Base-by-base conservation (phyloP, 176 grass and related monocot genomes). In the Rhynchospora breviuscula region DNA sequence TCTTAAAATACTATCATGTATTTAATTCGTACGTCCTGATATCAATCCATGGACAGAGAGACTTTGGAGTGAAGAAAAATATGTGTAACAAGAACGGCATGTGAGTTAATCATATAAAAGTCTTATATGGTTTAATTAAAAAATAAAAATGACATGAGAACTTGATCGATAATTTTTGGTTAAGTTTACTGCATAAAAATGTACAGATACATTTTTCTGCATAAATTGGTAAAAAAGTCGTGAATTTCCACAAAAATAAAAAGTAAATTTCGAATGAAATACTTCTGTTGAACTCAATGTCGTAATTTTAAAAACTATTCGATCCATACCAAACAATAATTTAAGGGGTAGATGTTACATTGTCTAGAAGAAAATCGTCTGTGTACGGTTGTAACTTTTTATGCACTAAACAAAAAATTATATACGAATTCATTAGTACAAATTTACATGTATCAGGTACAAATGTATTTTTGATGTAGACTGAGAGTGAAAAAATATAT, bases 21-120 rank as follows among this genome's bases (percentile, higher is more conserved):
- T 79, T 45, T 79, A 5, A 29, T 70, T n/a, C 52, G 45, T 67
- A n/a, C 43, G 49, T 82, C 12, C 29, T 25, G 71, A 87, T 33
- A 56, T 71, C 59, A 70, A 69, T 52, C 5, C 19, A 74, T 63
- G 3, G 5, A 63, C 35, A 35, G 4, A 19, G 33, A 90, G 52
- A 14, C 87, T 88, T 96, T 93, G 89, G 88, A 96, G 90, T 93
- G 84, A 93, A 93, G 93, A 71, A 29, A 82, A 81, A 87, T 76
- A 67, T 66, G 59, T 52, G 40, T 82, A 47, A 63, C 40, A 82
- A 63, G 23, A 82, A 23, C 12, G 18, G 56, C 43, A 33, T 48
- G 11, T 61, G 29, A 4, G 8, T 62, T 79, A 73, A 73, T 18
- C 69, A 56, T 52, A 69, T 69, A 43, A 69, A 67, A 33, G 26